Conservation (phyloP, 2,329 filamentous ascomycete species). For the Fusarium piperis region DNA sequence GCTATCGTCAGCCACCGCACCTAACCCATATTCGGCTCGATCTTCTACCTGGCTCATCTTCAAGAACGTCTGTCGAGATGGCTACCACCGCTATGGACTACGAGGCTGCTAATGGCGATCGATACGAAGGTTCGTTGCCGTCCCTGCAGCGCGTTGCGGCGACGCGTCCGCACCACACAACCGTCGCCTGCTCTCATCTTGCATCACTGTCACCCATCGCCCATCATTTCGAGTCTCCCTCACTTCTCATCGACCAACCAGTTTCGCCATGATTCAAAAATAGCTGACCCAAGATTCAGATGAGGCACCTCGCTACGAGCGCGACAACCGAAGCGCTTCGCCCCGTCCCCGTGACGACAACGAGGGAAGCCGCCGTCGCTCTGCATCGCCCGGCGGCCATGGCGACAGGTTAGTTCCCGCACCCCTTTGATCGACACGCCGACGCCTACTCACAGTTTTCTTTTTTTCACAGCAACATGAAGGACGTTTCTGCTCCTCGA, state of each 20-base stretch:
- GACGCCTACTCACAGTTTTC: constrained; percentile 12
- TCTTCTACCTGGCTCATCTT: constrained; percentile 19
- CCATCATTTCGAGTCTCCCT: not conserved
- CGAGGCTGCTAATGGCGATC: constrained; percentile 73
- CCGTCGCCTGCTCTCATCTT: constrained; percentile 1
- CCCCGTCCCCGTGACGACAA: constrained; percentile 71
- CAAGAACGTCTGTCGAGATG: constrained; percentile 52
- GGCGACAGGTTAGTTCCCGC: constrained; percentile 41
- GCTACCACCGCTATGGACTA: constrained; percentile 76
- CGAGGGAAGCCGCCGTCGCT: constrained; percentile 68
- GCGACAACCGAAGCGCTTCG: constrained; percentile 73
- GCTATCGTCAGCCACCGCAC: constrained; percentile 38
- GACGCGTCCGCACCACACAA: constrained; percentile 25
- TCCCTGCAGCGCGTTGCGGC: constrained; percentile 16
- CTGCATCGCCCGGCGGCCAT: constrained; percentile 68
- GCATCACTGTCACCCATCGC: not conserved
- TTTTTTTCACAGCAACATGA: constrained; percentile 52
- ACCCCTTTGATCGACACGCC: not conserved
- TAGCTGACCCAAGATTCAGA: constrained; percentile 53
- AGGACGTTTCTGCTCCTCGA: constrained; percentile 62
- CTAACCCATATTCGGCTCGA: constrained; percentile 26
- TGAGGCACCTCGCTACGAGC: constrained; percentile 72
- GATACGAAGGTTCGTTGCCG: constrained; percentile 67
- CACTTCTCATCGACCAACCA: not conserved
- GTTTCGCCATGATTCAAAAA: not conserved